These are phyloP conservation scores for Serendipita indica DNA, from an alignment of 768 basidiomycete genomes.

Conservation along the genomic window DNA sequence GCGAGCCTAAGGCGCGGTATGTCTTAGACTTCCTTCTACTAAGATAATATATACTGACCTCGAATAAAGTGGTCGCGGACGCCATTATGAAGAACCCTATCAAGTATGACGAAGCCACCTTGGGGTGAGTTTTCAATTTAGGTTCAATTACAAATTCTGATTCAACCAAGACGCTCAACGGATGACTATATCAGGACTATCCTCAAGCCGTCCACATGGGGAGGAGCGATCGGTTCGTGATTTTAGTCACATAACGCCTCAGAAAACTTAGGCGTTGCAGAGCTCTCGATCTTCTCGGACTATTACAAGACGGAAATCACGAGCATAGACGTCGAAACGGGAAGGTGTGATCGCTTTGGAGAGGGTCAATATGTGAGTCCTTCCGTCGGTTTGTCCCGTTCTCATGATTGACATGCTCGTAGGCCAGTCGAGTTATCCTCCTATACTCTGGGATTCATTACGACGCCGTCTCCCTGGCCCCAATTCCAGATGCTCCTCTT, in stretches of 20 bases:
- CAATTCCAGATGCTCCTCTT: slow-evolving; percentile 51
- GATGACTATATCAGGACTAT: slow-evolving; percentile 72
- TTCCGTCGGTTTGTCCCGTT: background rate
- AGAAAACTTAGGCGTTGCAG: slow-evolving; percentile 14
- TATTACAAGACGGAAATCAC: slow-evolving; percentile 78
- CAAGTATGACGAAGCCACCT: slow-evolving; percentile 70
- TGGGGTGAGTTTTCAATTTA: slow-evolving; percentile 41
- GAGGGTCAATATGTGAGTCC: slow-evolving; percentile 31
- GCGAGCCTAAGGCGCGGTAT: slow-evolving; percentile 56
- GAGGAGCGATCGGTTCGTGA: slow-evolving; percentile 74
- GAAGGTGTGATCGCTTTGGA: slow-evolving; percentile 70
- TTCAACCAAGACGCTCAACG: slow-evolving; percentile 37
- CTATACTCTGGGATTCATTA: slow-evolving; percentile 96
- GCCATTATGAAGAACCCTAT: slow-evolving; percentile 57
- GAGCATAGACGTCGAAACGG: slow-evolving; percentile 83
- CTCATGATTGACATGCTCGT: background rate
- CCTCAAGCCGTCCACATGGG: slow-evolving; percentile 69
- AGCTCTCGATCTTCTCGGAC: slow-evolving; percentile 63
- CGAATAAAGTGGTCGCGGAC: slow-evolving; percentile 56
- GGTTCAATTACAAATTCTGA: slow-evolving; percentile 4
- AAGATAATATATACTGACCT: background rate
- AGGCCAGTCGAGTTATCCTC: slow-evolving; percentile 42
- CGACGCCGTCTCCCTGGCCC: slow-evolving; percentile 76
- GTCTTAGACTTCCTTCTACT: slow-evolving; percentile 8
- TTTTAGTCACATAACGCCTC: background rate